A percentile compares a stretch with the other conserved stretches of the same genome.
Evolutionary conservation across 768 basidiomycete species (phyloP).

Genomic region (Sarcodon aspratus): DNA sequence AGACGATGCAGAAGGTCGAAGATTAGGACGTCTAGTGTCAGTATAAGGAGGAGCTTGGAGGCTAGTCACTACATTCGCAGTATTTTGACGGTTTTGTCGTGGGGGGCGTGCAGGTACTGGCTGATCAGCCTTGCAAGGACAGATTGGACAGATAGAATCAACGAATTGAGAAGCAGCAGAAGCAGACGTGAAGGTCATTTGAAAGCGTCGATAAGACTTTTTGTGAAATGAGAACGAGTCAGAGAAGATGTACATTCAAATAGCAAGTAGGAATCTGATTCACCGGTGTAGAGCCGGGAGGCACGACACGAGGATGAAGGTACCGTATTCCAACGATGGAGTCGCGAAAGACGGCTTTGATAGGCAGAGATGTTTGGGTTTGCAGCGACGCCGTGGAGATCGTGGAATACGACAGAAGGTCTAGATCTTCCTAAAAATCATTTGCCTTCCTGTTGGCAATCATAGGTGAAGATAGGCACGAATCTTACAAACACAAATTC

Average conservation of each 20-base stretch:
- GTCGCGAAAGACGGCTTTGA: slow-evolving; percentile 74
- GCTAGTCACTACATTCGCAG: too few species aligned
- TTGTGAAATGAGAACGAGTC: slow-evolving; percentile 5
- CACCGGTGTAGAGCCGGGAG: slow-evolving; percentile 20
- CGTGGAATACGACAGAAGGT: slow-evolving; percentile 57
- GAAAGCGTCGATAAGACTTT: slow-evolving; percentile 69
- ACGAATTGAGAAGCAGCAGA: slow-evolving; percentile 45
- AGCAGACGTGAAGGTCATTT: slow-evolving; percentile 52
- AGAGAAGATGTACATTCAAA: background rate
- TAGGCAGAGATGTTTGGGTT: slow-evolving; percentile 34
- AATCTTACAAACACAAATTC: slow-evolving; percentile 57
- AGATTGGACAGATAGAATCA: slow-evolving; percentile 50
- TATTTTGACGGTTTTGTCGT: slow-evolving; percentile 2
- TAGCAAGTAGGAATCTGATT: slow-evolving; percentile 4
- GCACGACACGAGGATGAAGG: slow-evolving; percentile 33
- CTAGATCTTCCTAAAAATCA: slow-evolving; percentile 57
- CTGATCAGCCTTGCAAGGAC: slow-evolving; percentile 61
- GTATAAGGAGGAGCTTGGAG: too few species aligned
- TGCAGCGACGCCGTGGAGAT: slow-evolving; percentile 20
- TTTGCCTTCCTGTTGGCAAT: background rate
- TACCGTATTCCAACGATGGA: slow-evolving; percentile 68
- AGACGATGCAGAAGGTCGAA: too few species aligned
- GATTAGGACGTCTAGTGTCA: too few species aligned
- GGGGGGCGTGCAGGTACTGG: slow-evolving; percentile 12
- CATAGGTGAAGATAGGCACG: slow-evolving; percentile 2